Conservation (phyloP, 2,329 filamentous ascomycete species). For the Pyricularia grisea region DNA sequence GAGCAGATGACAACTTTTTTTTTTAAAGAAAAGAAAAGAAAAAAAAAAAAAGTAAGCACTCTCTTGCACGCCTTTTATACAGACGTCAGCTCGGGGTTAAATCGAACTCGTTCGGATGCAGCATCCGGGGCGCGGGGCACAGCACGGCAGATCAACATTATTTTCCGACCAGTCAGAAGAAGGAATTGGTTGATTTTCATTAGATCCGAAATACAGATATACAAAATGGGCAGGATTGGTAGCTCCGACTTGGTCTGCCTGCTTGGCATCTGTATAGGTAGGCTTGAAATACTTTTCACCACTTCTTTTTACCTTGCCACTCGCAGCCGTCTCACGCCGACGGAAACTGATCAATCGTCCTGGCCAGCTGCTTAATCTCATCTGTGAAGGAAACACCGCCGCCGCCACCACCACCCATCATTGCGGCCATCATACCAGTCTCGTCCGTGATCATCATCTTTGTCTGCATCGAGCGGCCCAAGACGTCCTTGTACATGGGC, state of each 20-base stretch:
- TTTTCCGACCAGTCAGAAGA: background rate
- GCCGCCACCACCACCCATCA: background rate
- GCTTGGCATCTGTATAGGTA: background rate
- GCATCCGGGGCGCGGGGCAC: background rate
- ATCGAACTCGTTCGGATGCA: background rate
- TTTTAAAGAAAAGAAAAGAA: too few relatives aligned
- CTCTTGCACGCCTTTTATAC: background rate
- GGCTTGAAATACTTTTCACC: background rate
- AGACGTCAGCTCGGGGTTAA: background rate
- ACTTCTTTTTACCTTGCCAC: background rate
- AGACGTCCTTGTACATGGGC: background rate
- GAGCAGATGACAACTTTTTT: background rate
- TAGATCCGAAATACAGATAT: too few relatives aligned
- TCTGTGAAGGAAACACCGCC: background rate
- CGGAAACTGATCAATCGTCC: background rate
- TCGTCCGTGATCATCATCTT: background rate
- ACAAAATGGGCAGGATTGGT: too few relatives aligned
- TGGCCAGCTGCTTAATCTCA: background rate
- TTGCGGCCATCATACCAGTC: background rate
- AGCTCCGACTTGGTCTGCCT: background rate
- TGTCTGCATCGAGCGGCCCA: background rate
- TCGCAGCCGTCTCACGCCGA: background rate
- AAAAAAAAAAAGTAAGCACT: background rate
- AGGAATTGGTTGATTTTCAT: background rate
- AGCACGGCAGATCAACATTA: background rate